These are phyloP conservation scores for Triticum turgidum DNA, from an alignment of 176 grass and related monocot genomes.

Conservation along the genomic window DNA sequence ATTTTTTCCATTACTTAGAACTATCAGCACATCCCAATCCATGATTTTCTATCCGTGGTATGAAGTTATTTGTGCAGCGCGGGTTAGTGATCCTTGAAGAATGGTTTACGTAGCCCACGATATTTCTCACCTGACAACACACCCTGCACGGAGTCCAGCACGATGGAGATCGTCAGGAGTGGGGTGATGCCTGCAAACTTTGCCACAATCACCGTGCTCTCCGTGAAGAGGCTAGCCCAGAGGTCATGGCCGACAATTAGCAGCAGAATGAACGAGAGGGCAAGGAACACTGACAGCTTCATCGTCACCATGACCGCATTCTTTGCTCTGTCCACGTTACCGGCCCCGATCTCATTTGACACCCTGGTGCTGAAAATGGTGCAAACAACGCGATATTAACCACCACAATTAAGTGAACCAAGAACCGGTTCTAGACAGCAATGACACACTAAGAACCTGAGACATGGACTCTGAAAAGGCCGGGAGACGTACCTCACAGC, in stretches of 20 bases:
- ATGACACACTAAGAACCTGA: not conserved
- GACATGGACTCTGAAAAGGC: no score
- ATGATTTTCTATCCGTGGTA: not conserved
- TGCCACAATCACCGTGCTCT: slow-evolving; percentile 47
- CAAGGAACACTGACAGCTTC: slow-evolving; percentile 78
- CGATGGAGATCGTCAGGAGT: slow-evolving; percentile 56
- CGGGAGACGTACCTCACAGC: slow-evolving; percentile 49
- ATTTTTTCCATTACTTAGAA: not conserved
- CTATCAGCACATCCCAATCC: not conserved
- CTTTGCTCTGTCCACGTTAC: slow-evolving; percentile 61
- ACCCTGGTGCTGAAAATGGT: slow-evolving; percentile 60
- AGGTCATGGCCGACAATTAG: slow-evolving; percentile 54
- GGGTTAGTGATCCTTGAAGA: not conserved
- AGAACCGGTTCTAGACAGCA: no score
- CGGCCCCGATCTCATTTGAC: slow-evolving; percentile 81
- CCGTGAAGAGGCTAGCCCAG: slow-evolving; percentile 78
- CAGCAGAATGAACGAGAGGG: slow-evolving; percentile 40
- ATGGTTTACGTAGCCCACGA: not conserved
- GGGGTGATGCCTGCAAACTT: slow-evolving; percentile 68
- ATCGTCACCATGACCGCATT: slow-evolving; percentile 63
- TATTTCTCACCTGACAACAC: slow-evolving; percentile 55
- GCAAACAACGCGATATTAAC: not conserved
- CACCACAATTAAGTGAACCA: no score
- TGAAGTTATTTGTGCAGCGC: not conserved
- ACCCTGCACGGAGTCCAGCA: slow-evolving; percentile 81